These are phyloP conservation scores for Lasiodiplodia citricola DNA, from an alignment of 2,329 filamentous ascomycete species.

Conservation along the genomic window DNA sequence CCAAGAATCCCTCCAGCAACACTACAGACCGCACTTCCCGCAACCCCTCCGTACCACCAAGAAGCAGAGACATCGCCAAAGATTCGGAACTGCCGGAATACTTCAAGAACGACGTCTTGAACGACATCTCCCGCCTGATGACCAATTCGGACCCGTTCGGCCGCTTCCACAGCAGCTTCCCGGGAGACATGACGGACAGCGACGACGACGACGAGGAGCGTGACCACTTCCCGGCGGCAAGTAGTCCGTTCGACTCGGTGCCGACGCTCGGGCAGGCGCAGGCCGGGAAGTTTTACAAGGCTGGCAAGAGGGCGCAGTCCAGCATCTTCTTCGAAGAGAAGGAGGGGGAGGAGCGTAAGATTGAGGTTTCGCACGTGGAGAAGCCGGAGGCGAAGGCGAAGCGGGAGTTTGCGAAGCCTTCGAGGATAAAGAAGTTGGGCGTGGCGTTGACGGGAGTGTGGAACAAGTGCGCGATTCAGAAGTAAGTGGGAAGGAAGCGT, in stretches of 20 bases:
- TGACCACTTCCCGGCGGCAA: neutral
- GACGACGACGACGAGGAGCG: neutral
- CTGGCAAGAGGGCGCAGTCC: neutral
- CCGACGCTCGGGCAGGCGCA: neutral
- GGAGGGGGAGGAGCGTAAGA: neutral
- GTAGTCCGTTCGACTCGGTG: neutral
- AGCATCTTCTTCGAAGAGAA: neutral
- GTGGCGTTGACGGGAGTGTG: neutral
- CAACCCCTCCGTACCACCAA: too few relatives aligned
- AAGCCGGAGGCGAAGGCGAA: conserved; percentile 33
- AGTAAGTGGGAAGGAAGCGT: neutral
- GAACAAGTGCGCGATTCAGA: neutral
- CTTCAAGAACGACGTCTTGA: conserved; percentile 5
- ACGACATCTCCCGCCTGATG: conserved; percentile 12
- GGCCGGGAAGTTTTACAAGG: neutral
- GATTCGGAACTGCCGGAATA: neutral
- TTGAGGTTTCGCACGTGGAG: conserved; percentile 45
- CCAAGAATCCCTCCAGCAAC: neutral
- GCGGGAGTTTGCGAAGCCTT: neutral
- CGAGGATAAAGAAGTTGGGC: neutral
- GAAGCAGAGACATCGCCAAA: neutral
- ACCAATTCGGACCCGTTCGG: conserved; percentile 2
- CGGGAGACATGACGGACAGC: neutral
- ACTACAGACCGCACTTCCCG: neutral
- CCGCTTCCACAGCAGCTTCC: conserved; percentile 1